A percentile compares a stretch with the other conserved stretches of the same genome.
Evolutionary conservation across 306 rosid genomes (phyloP).

Genomic region (Dalbergia cultrata): DNA sequence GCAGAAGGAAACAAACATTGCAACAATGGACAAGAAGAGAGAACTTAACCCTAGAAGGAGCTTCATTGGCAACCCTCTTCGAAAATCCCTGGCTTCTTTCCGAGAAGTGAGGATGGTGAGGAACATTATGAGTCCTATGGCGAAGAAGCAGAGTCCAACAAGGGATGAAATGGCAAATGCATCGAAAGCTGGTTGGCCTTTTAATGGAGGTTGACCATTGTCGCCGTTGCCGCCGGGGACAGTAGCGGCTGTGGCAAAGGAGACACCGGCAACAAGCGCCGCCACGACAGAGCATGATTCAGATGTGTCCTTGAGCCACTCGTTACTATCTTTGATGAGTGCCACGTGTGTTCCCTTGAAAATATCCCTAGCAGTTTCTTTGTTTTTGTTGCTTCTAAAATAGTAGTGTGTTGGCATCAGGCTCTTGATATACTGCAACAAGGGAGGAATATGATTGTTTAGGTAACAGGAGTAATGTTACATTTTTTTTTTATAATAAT

Average conservation of each 20-base stretch:
- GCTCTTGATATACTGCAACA: conserved; percentile 46
- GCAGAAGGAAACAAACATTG: conserved; percentile 63
- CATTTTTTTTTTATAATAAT: no score
- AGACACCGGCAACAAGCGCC: conserved; percentile 52
- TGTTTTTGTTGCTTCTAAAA: not conserved
- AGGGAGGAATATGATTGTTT: not conserved
- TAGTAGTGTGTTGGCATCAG: conserved; percentile 40
- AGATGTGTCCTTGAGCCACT: conserved; percentile 53
- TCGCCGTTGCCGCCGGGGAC: conserved; percentile 55
- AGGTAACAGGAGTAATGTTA: no score
- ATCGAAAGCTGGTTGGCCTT: conserved; percentile 48
- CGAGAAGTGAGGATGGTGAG: conserved; percentile 68
- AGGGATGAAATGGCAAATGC: conserved; percentile 59
- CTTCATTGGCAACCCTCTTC: conserved; percentile 51
- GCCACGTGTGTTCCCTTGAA: conserved; percentile 34
- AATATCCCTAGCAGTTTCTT: conserved; percentile 33
- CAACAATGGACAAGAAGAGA: conserved; percentile 59
- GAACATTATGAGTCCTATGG: conserved; percentile 69
- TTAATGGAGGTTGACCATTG: conserved; percentile 52
- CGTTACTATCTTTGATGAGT: not conserved
- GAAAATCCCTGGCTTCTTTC: conserved; percentile 62
- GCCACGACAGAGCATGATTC: conserved; percentile 61
- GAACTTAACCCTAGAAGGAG: conserved; percentile 63
- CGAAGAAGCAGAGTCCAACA: conserved; percentile 63
- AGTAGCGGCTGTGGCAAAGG: conserved; percentile 50